Base-by-base conservation (phyloP, 179 eudicot genomes). In the Heliamphora pulchella region DNA sequence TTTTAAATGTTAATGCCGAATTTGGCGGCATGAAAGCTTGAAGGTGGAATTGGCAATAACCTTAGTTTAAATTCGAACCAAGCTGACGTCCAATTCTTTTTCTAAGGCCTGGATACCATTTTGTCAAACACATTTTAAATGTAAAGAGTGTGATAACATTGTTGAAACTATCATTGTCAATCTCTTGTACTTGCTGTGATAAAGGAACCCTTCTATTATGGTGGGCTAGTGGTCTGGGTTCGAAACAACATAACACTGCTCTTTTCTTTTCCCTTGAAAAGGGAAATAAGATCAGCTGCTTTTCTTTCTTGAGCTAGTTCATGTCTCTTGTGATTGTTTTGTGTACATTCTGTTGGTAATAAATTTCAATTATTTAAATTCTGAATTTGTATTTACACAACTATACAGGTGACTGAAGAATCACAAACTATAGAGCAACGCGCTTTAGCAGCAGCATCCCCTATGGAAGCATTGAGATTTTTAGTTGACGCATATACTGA, bases 401-500 rank as follows among this genome's bases (percentile, higher is more conserved):
- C 62, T 20, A 47, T 50, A 55, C 86, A 92, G 94, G 59, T 68
- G 63, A 80, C 73, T 66, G 76, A 62, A 80, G 86, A 57, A 86
- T 84, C 81, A 76, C 76, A 80, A 75, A 90, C 93, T 75, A 58
- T 82, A 63, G 97, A 94, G 84, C 89, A 89, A 79, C 97, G 88
- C 31, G 97, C 91, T 80, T 80, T 92, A 84, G 88, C 85, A 62
- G 92, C 84, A 78, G 91, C 98, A 65, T 86, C 88, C 85, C 93
- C 91, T 55, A 85, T 89, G 91, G 95, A 91, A 66, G 87, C 91
- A 18, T 77, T 85, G 79, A 86, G 95, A 83, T 92, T 92, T 84
- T 84, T 87, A 46, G 79, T 90, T 59, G 82, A 81, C 59, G 78
- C 79, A 78, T 87, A 85, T 73, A 5, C 61, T 59, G 87, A 76